Evolutionary conservation across 768 basidiomycete genomes (phyloP).

Genomic region (Lactarius trivialis): DNA sequence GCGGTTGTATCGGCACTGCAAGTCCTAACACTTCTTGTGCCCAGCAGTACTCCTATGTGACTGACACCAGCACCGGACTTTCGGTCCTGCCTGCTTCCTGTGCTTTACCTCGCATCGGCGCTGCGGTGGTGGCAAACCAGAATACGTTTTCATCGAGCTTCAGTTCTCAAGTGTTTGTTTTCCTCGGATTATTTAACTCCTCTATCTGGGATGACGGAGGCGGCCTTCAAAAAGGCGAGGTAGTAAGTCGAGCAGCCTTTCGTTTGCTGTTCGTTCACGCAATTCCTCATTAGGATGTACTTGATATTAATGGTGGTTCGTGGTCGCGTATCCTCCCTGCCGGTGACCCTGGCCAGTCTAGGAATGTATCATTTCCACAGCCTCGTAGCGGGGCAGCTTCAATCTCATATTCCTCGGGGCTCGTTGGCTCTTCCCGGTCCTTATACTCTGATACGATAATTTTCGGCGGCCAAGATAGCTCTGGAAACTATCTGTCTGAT

Average conservation of each 20-base stretch:
- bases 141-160: slow-evolving; percentile 52
- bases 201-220: slow-evolving; percentile 62
- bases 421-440: slow-evolving; percentile 49
- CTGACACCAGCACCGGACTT: slow-evolving; percentile 51
- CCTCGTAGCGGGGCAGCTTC: slow-evolving; percentile 68
- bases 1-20: slow-evolving; percentile 52
- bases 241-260: slow-evolving; percentile 41
- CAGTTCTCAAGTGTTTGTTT: slow-evolving; percentile 55
- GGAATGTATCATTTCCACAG: slow-evolving; percentile 46
- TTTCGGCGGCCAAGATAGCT: slow-evolving; percentile 67
- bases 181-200: slow-evolving; percentile 61
- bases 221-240: slow-evolving; percentile 60
- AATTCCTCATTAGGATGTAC: slow-evolving; percentile 41
- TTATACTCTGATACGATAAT: slow-evolving; percentile 63
- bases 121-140: slow-evolving; percentile 54
- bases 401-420: slow-evolving; percentile 44
- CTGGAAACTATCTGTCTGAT: slow-evolving; percentile 63
- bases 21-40: slow-evolving; percentile 45
- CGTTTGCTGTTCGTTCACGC: background rate
- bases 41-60: slow-evolving; percentile 50
- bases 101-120: slow-evolving; percentile 54
- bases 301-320: slow-evolving; percentile 51
- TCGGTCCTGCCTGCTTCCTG: slow-evolving; percentile 41
- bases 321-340: slow-evolving; percentile 74
- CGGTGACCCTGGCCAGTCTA: slow-evolving; percentile 58